Base-by-base conservation (phyloP, 345 rosid species). In the Gossypium mustelinum region DNA sequence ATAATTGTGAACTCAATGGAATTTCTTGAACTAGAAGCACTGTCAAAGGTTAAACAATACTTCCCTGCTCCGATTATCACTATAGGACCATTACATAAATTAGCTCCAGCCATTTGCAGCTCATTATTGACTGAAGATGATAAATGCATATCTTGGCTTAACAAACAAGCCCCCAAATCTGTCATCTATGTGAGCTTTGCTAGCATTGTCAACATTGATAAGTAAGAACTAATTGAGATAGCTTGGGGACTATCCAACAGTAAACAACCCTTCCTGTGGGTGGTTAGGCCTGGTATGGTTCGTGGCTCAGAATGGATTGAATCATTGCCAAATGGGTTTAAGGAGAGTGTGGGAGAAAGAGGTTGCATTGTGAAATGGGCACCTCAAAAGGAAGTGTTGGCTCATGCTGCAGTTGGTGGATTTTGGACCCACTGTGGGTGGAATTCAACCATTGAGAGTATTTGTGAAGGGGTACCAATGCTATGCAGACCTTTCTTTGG, bases 341-440 rank as follows among this genome's bases (percentile, higher is more conserved):
- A 24, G 6, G 74, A 83, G 44, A 41, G 9, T 2, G 70, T 70
- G 1, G 75, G 78, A 48, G 79, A 58, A 34, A 74, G 66, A 51
- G 79, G 85, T 6, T 55, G 61, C 48, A 60, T 83, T 0, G 80
- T 81, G 67, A 81, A 67, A 66, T 86, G 90, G 90, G 81, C 86
- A 41, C 85, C 86, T 0, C 86, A 83, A 55, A 77, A 74, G 70
- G 55, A 82, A 48, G 85, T 84, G 34, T 58, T 81, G 72, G 81
- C 85, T 0, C 85, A 83, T 50, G 29, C 2, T 2, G 70, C 87
- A 3, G 78, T 84, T 2, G 81, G 82, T 20, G 88, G 81, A 41
- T 84, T 86, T 27, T 84, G 81, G 83, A 83, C 79, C 22, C 87
- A 83, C 9, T 81, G 82, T 24, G 82, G 89, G 2, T 81, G 86